A percentile compares a stretch with the other conserved stretches of the same genome.
Conservation (phyloP, 139 green algal genomes). For the Closterium sp. region DNA sequence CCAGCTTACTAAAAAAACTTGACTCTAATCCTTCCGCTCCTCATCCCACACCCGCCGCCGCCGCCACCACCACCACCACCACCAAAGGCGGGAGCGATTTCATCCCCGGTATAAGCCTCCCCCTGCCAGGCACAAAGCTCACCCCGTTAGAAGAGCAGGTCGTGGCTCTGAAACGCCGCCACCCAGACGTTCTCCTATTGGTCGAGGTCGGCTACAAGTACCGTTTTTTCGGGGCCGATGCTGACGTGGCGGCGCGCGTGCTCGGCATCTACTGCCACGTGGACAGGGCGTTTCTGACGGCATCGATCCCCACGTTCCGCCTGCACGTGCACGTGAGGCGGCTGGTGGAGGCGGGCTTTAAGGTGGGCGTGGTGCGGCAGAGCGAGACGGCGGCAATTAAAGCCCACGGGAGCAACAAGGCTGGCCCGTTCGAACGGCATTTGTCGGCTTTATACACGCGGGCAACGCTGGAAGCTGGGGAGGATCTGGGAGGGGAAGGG, state of each 20-base stretch:
- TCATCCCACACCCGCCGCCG: not conserved
- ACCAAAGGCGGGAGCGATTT: not conserved
- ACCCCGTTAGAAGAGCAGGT: slow-evolving; percentile 57
- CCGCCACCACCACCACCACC: not conserved
- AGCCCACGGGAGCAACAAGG: slow-evolving; percentile 60
- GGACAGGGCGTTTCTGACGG: slow-evolving; percentile 79
- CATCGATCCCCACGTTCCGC: slow-evolving; percentile 74
- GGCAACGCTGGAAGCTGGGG: slow-evolving; percentile 77
- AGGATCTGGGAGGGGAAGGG: slow-evolving; percentile 35
- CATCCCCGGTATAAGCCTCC: not conserved
- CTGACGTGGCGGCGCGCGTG: slow-evolving; percentile 62
- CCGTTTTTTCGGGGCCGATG: slow-evolving; percentile 86
- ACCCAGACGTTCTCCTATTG: slow-evolving; percentile 74
- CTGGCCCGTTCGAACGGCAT: slow-evolving; percentile 70
- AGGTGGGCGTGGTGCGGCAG: slow-evolving; percentile 71
- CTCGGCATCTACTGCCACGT: slow-evolving; percentile 67
- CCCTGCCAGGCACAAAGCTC: slow-evolving; percentile 32
- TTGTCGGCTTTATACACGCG: slow-evolving; percentile 83
- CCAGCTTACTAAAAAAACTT: not conserved
- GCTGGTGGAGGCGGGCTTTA: slow-evolving; percentile 77
- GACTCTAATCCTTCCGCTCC: not conserved
- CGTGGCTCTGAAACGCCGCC: slow-evolving; percentile 58
- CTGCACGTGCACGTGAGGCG: slow-evolving; percentile 79
- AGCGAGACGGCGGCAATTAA: slow-evolving; percentile 76
- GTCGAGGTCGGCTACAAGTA: slow-evolving; percentile 76